Base-by-base conservation (phyloP, 2,329 filamentous ascomycete species). In the Fusarium pseudocircinatum region DNA sequence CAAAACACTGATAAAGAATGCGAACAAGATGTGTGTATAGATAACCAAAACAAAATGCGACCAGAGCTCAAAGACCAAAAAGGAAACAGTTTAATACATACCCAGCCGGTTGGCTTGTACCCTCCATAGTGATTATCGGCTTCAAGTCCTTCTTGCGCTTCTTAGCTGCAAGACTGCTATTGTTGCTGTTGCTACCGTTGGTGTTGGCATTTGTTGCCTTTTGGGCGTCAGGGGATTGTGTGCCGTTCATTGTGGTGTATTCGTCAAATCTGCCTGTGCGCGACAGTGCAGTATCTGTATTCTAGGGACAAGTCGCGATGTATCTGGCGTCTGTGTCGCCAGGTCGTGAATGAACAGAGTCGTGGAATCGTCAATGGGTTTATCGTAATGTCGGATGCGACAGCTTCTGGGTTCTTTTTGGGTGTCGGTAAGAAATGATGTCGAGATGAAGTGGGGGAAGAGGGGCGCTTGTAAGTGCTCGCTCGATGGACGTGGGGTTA, bases 81-180 rank as follows among this genome's bases (percentile, higher is more conserved):
- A 67, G 36, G 40, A 54, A 47, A 39, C n/a, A 22, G 13, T 47
- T 34, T 47, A 50, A 60, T 78, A 85, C 83, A 65, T 81, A 85
- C 83, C 79, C 83, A 56, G 69, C 56, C n/a, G 66, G 39, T 40
- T 77, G 73, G 16, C 58, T 63, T 53, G 82, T 82, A 84, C 83
- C 86, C 78, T 93, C 91, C 67, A 88, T 92, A 44, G 92, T 94
- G 82, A 94, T 92, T 79, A 94, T 94, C 78, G 92, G 92, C 84
- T 93, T 93, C 75, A 93, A 84, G 60, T 92, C 90, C 87, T 94
- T 94, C 85, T 92, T 91, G 79, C 91, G 88, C 87, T 94, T 94
- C 87, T 93, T 94, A 28, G 79, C 78, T 30, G 73, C 67, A n/a
- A 78, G 70, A 58, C 75, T 80, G 60, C 73, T 77, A 61, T 60